These are phyloP conservation scores for Trypanosomatidae sp. DNA, from an alignment of 208 protist species.

Conservation along the genomic window DNA sequence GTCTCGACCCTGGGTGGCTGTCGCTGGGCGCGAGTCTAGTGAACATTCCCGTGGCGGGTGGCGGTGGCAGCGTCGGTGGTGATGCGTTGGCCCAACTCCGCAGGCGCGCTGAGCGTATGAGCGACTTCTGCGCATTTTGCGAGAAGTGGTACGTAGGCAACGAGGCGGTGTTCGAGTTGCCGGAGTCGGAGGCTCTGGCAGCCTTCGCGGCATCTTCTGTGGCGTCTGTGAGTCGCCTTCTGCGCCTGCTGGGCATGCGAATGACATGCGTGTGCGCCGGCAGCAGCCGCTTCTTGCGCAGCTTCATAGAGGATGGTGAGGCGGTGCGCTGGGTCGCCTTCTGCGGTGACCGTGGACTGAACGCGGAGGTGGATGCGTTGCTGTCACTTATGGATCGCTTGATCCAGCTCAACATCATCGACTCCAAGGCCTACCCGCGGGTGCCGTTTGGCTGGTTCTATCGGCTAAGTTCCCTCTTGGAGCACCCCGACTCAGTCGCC, in stretches of 20 bases:
- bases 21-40: slow-evolving; percentile 17
- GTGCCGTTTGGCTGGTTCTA: slow-evolving; percentile 86
- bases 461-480: slow-evolving; percentile 65
- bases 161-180: slow-evolving; percentile 60
- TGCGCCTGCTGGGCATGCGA: slow-evolving; percentile 80
- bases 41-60: slow-evolving; percentile 8
- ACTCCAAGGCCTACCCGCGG: slow-evolving; percentile 47
- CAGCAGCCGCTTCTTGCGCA: slow-evolving; percentile 45
- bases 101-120: slow-evolving; percentile 64
- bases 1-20: background rate
- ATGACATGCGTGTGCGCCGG: slow-evolving; percentile 52
- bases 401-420: slow-evolving; percentile 41
- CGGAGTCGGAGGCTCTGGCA: slow-evolving; percentile 41
- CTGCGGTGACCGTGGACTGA: slow-evolving; percentile 73
- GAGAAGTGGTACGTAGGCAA: slow-evolving; percentile 73
- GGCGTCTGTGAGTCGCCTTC: slow-evolving; percentile 70
- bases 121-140: slow-evolving; percentile 68
- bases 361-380: slow-evolving; percentile 63
- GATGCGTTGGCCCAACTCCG: slow-evolving; percentile 10
- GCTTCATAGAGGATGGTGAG: slow-evolving; percentile 29
- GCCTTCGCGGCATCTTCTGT: slow-evolving; percentile 41
- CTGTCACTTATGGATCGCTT: slow-evolving; percentile 62
- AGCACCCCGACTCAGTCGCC: slow-evolving; percentile 39
- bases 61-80: background rate
- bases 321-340: slow-evolving; percentile 57